A percentile compares a stretch with the other conserved stretches of the same genome.
Conservation (phyloP, 225 moss, liverwort and hornwort genomes). For the Takakia lepidozioides region DNA sequence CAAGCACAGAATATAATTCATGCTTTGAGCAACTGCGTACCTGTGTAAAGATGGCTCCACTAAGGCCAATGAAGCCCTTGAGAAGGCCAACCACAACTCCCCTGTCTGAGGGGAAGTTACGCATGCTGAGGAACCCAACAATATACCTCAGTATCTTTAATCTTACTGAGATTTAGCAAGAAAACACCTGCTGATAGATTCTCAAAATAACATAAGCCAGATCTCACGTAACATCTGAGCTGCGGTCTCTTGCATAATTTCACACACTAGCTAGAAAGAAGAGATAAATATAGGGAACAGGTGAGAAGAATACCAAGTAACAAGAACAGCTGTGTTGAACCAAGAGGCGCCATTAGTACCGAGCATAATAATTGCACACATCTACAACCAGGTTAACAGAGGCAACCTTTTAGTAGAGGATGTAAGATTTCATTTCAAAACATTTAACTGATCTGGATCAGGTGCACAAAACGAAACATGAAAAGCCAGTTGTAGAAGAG, state of each 20-base stretch:
- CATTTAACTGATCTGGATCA: neutral
- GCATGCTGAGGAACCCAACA: constrained; percentile 63
- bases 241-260: no score
- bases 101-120: constrained; percentile 90
- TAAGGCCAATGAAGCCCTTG: constrained; percentile 94
- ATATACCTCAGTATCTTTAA: neutral
- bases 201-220: no score
- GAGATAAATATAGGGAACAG: neutral
- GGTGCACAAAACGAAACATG: neutral
- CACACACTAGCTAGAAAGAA: neutral
- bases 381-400: constrained; percentile 51
- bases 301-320: constrained; percentile 59
- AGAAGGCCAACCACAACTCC: constrained; percentile 92
- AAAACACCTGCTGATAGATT: no score
- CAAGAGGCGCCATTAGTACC: constrained; percentile 98
- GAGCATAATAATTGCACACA: constrained; percentile 93
- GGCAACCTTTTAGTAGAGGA: no score
- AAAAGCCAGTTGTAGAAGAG: no score
- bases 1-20: neutral
- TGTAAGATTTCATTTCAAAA: neutral
- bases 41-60: constrained; percentile 98
- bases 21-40: constrained; percentile 16
- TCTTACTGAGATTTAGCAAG: neutral
- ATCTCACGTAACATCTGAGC: no score
- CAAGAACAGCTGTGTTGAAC: constrained; percentile 90